These are phyloP conservation scores for Cyclotella sp. DNA, from an alignment of 108 stramenopile species.

Conservation along the genomic window DNA sequence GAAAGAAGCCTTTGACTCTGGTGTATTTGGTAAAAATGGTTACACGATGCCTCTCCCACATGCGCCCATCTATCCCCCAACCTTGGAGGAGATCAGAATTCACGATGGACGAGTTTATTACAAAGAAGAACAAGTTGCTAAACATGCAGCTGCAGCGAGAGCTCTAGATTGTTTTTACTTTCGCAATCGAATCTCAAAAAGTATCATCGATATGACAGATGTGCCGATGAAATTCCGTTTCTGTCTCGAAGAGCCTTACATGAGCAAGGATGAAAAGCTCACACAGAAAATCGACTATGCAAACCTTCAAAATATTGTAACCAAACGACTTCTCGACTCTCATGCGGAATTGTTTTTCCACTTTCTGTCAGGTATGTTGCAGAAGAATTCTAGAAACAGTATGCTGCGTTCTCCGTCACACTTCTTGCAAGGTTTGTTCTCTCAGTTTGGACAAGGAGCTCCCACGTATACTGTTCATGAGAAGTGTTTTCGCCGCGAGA, in stretches of 20 bases:
- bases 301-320: not conserved
- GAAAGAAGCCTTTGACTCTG: conserved; percentile 31
- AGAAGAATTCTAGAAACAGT: not conserved
- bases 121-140: conserved; percentile 1
- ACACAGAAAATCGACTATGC: conserved; percentile 12
- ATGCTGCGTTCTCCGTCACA: not conserved
- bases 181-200: conserved; percentile 6
- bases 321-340: not conserved
- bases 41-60: not conserved
- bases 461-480: no score
- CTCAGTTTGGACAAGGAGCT: not conserved
- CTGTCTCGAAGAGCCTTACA: conserved; percentile 27
- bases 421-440: not conserved
- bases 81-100: conserved; percentile 6
- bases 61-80: not conserved
- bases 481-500: not conserved
- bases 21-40: conserved; percentile 12
- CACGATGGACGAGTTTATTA: conserved; percentile 28
- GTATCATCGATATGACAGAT: not conserved
- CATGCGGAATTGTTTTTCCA: not conserved
- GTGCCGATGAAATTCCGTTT: not conserved
- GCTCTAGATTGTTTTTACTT: conserved; percentile 41
- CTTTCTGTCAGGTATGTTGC: not conserved
- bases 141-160: conserved; percentile 49
- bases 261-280: not conserved